Base-by-base conservation (phyloP, 805 yeast genomes). In the Wickerhamomyces silvicola region DNA sequence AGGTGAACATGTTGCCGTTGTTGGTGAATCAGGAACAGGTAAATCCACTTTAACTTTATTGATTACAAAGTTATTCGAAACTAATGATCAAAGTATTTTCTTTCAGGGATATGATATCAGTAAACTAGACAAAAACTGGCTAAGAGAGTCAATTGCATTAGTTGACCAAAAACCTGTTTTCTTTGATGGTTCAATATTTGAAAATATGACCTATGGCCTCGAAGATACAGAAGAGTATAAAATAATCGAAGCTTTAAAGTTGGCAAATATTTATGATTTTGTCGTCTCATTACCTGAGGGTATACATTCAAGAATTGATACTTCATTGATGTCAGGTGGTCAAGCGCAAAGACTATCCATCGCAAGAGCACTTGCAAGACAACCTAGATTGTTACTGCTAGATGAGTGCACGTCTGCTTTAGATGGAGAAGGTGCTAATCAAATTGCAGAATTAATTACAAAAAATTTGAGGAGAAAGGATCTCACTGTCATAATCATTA, bases 341-440 rank as follows among this genome's bases (percentile, higher is more conserved):
- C 97, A 92, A 54, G 66, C 81, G 7, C 97, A 92, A 52, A 60
- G 97, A 35, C 52, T 92, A 2, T 78, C 92, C 0, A 75, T 92
- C 31, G 95, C 90, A 0, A 66, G 97, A 31, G 92, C 95, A 0
- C 41, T 92, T 4, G 36, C 88, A 5, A 59, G 88, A 22, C 62
- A 67, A 14, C 92, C 97, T 0, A 60, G 62, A 19, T 43, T 78
- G 8, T 48, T 75, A 32, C 59, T 78, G 13, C 56, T 92, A 30
- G 98, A 92, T 56, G 98, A 92, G 52, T 80, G 88, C 45, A 87
- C 97, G 0, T 78, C 97, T 0, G 82, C 95, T 0, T 61, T 92
- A 30, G 98, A 92, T 52, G 64, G 78, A 0, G 70, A 64, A 13
- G 81, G 78, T 41, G 55, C 81, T 0, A 44, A 49, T 7, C 48